These are phyloP conservation scores for Aspergillus felis DNA, from an alignment of 2,329 filamentous ascomycete genomes.

Conservation along the genomic window DNA sequence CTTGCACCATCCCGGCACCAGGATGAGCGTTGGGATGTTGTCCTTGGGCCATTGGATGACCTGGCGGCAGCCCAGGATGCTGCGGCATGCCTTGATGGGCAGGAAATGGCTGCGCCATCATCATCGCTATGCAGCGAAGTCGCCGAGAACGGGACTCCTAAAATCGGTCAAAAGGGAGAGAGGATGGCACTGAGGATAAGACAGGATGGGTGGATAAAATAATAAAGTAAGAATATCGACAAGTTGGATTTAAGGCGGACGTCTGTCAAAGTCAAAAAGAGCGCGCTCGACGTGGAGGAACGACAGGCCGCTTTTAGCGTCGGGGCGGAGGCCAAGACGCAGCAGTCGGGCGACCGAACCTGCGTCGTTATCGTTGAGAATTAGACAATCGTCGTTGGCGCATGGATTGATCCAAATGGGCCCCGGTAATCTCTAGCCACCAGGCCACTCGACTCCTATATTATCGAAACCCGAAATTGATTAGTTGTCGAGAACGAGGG, in stretches of 20 bases:
- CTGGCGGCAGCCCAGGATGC: constrained; percentile 56
- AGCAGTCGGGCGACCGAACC: constrained; percentile 30
- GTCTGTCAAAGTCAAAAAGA: constrained; percentile 16
- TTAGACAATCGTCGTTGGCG: constrained; percentile 25
- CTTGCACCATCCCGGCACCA: constrained; percentile 48
- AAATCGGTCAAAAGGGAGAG: constrained; percentile 6
- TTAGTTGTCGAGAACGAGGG: constrained; percentile 3
- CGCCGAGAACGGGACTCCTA: constrained; percentile 30
- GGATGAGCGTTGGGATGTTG: constrained; percentile 57
- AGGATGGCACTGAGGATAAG: not conserved
- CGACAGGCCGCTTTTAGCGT: constrained; percentile 31
- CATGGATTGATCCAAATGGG: constrained; percentile 29
- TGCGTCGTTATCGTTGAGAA: constrained; percentile 28
- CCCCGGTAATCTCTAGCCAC: constrained; percentile 22
- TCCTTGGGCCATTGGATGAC: constrained; percentile 57
- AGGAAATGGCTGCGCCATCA: constrained; percentile 54
- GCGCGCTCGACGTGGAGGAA: constrained; percentile 29
- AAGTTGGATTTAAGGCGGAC: constrained; percentile 12
- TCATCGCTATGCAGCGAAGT: constrained; percentile 45
- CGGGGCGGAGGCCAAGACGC: constrained; percentile 34
- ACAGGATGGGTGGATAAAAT: constrained; percentile 1
- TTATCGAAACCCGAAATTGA: constrained; percentile 9
- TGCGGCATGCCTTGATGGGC: constrained; percentile 58
- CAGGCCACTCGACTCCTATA: constrained; percentile 21
- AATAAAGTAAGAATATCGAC: constrained; percentile 9